Evolutionary conservation across 441 rosid genomes (phyloP).

Genomic region (Hura crepitans): DNA sequence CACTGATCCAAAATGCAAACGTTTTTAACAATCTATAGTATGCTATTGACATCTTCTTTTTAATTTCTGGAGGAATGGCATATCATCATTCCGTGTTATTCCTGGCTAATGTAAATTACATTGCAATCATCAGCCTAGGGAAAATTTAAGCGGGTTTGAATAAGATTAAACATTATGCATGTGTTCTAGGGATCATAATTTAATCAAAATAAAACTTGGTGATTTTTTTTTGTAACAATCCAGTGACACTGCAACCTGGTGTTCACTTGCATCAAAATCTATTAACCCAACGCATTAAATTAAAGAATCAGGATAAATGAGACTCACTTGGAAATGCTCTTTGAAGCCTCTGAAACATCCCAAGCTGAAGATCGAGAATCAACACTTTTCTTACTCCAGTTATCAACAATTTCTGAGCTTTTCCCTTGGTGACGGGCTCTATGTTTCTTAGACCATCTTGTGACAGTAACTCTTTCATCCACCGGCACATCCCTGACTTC

Average conservation of each 20-base stretch:
- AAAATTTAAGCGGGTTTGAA: not conserved
- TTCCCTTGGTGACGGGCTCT: conserved; percentile 49
- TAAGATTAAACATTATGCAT: not conserved
- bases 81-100: not conserved
- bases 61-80: not conserved
- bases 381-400: conserved; percentile 58
- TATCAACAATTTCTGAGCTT: conserved; percentile 56
- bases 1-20: not conserved
- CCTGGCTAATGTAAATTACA: not conserved
- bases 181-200: not conserved
- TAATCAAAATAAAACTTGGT: not conserved
- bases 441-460: conserved; percentile 84
- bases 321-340: conserved; percentile 59
- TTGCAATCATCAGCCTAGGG: not conserved
- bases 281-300: not conserved
- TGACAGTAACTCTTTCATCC: conserved; percentile 77
- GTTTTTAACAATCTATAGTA: not conserved
- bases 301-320: conserved; percentile 6
- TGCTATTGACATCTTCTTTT: not conserved
- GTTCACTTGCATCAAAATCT: not conserved
- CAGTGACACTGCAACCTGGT: not conserved
- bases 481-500: conserved; percentile 82
- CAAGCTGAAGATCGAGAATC: conserved; percentile 49
- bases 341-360: conserved; percentile 53
- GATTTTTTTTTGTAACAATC: not conserved